These are phyloP conservation scores for Teratosphaeriaceae sp. DNA, from an alignment of 2,329 filamentous ascomycete species.

Conservation along the genomic window DNA sequence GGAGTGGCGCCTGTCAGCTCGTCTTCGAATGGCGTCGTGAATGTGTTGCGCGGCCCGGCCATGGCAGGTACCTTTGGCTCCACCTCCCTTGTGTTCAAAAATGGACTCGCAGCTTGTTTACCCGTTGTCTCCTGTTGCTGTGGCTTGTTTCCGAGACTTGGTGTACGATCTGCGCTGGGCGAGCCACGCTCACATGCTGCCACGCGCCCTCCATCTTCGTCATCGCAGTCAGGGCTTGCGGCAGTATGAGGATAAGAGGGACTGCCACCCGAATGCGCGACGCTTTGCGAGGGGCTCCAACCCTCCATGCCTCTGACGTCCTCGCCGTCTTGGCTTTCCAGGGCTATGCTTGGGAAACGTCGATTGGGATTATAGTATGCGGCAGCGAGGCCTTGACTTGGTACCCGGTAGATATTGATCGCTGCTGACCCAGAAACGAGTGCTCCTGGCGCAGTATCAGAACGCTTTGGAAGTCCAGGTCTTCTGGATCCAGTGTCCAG, in stretches of 20 bases:
- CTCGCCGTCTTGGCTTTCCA: conserved; percentile 2
- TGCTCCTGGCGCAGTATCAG: conserved; percentile 24
- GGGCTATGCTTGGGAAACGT: conserved; percentile 15
- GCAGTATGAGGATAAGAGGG: no score
- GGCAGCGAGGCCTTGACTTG: conserved; percentile 27
- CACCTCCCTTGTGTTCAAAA: not conserved
- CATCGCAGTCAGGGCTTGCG: no score
- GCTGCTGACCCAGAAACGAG: conserved; percentile 10
- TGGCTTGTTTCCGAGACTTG: no score
- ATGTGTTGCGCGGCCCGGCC: conserved; percentile 4
- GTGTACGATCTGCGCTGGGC: no score
- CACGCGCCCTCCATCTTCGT: no score
- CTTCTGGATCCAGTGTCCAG: conserved; percentile 1
- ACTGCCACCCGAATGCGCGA: conserved; percentile 8
- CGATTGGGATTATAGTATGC: conserved; percentile 25
- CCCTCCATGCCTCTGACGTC: conserved; percentile 5
- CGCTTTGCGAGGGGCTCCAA: conserved; percentile 23
- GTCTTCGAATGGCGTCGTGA: conserved; percentile 22
- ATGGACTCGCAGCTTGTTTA: not conserved
- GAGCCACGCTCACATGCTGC: no score
- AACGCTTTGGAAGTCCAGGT: conserved; percentile 13
- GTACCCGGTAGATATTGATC: conserved; percentile 27
- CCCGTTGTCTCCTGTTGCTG: no score
- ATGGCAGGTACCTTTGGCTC: not conserved
- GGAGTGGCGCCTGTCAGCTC: conserved; percentile 14